Evolutionary conservation across 2,329 filamentous ascomycete species (phyloP), one percentile per base, ranked within the genome.

Genomic region (Talaromyces marneffei): DNA sequence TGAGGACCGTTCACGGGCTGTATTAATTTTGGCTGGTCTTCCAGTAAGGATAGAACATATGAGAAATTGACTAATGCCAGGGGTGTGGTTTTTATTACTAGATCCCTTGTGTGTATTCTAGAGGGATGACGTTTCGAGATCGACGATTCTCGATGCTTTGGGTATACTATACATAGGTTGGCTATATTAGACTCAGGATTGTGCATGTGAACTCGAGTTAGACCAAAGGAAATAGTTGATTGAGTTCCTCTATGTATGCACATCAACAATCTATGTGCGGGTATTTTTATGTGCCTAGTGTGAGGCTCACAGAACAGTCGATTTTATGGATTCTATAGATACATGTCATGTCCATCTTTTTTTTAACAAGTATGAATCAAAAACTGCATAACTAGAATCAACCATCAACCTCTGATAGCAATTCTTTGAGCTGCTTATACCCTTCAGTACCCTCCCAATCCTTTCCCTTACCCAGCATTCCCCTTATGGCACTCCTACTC

Each of bases 391-490:
- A 20, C 18, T 33, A 18, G 42, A 33, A 3, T 33, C 37, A 63
- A 5, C 71, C 72, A 48, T 66, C 70, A 44, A 77, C 70, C 56
- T 77, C 76, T 57, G 65, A 66, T 65, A 74, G 70, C 67, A 78
- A 61, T 66, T 71, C 71, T 66, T 75, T 77, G 64, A 78, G 65
- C 23, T 68, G 64, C 33, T 59, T 65, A 75, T 74, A 78, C 16
- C 73, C 77, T 50, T 75, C 72, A 3, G 68, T 89, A 10, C 84
- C 91, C 75, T 96, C 92, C 12, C 75, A 83, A 69, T 91, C 89
- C 77, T 85, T 92, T 0, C 85, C 92, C 71, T 89, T 89, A 0
- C 91, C 89, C 81, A 95, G 83, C 6, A 97, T 87, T 57, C 90
- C 91, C 59, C 92, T 82, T 2, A 96, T 82, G 10, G 92, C 92